Percentiles rank a stretch among this genome's conserved stretches.
Conservation (phyloP, 1,284 basidiomycete species). For the Melampsora larici-populina region DNA sequence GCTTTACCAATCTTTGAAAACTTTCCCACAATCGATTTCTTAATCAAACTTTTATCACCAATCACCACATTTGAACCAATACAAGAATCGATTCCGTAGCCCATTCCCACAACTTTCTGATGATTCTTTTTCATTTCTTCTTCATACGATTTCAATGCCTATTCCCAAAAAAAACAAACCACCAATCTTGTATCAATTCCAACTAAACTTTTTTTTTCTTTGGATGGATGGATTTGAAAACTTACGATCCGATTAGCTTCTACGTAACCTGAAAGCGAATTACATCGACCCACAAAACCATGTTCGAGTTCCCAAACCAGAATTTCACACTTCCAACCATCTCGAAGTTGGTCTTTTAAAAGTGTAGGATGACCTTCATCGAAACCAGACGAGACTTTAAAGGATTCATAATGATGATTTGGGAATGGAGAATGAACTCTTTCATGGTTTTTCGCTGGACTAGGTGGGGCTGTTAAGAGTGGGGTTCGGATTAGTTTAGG, state of each 20-base stretch:
- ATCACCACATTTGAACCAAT: neutral
- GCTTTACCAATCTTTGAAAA: constrained; percentile 9
- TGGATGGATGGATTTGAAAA: no score
- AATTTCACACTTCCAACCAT: constrained; percentile 20
- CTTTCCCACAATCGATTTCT: constrained; percentile 18
- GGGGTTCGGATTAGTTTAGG: no score
- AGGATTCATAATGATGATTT: no score
- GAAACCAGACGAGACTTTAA: no score
- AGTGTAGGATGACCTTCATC: no score
- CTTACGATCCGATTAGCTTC: constrained; percentile 30
- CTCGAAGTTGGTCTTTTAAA: no score
- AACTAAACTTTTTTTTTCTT: no score
- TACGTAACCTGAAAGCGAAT: constrained; percentile 18
- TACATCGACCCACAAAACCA: constrained; percentile 30
- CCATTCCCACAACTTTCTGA: neutral
- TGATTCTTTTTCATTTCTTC: neutral
- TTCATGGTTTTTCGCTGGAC: no score
- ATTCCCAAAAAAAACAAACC: neutral
- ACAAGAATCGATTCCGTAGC: constrained; percentile 23
- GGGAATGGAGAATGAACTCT: no score
- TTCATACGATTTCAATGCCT: constrained; percentile 26
- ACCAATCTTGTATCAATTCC: neutral
- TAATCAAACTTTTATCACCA: constrained; percentile 21
- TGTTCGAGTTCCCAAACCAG: constrained; percentile 15
- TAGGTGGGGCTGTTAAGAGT: no score